Conservation (phyloP, 139 green algal species). For the Trebouxia sp. region DNA sequence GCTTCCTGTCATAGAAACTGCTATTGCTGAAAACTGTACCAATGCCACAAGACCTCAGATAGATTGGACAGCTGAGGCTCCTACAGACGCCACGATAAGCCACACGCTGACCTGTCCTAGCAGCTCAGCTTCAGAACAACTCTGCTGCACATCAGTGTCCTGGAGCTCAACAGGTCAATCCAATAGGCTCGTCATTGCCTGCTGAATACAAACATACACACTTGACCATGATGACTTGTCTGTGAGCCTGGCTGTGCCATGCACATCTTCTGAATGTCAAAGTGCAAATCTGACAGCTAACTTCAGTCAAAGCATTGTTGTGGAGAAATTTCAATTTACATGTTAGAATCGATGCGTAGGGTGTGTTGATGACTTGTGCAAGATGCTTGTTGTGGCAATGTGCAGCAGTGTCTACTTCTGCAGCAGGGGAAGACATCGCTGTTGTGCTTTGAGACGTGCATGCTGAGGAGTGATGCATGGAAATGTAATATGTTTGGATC, state of each 20-base stretch:
- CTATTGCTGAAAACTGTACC: not conserved
- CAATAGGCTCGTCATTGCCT: not conserved
- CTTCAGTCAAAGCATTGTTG: not conserved
- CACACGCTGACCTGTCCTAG: not conserved
- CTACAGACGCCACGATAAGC: not conserved
- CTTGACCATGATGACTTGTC: not conserved
- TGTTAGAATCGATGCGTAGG: too few relatives aligned
- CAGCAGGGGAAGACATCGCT: too few relatives aligned
- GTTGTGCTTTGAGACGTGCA: too few relatives aligned
- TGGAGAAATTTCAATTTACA: not conserved
- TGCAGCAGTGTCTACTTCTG: too few relatives aligned
- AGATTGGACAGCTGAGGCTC: not conserved
- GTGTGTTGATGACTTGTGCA: too few relatives aligned
- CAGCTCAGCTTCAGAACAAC: conserved; percentile 31
- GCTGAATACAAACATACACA: not conserved
- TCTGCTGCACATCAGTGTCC: conserved; percentile 47
- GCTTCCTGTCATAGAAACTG: not conserved
- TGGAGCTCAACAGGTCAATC: conserved; percentile 60
- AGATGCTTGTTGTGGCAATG: too few relatives aligned
- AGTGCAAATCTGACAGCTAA: not conserved
- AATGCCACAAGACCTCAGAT: not conserved
- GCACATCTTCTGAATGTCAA: too few relatives aligned
- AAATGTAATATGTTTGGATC: too few relatives aligned
- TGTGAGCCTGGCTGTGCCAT: too few relatives aligned
- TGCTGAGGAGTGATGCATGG: too few relatives aligned